These are phyloP conservation scores for Aspergillus caelatus DNA, from an alignment of 2,329 filamentous ascomycete species.

Conservation along the genomic window DNA sequence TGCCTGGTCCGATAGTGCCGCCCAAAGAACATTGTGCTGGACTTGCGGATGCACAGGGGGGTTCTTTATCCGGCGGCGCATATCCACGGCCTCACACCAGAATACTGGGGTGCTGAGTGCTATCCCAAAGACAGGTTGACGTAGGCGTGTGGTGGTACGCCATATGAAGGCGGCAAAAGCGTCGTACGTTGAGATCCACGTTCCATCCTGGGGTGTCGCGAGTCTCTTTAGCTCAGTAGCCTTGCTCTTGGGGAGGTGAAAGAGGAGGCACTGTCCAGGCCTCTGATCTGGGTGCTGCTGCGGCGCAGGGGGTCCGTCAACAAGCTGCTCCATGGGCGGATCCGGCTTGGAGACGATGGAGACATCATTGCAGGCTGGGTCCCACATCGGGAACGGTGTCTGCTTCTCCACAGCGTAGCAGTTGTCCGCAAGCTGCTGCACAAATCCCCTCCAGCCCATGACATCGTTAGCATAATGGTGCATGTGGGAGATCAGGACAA, in stretches of 20 bases:
- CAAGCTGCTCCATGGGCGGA: conserved; percentile 27
- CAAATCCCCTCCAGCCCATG: conserved; percentile 45
- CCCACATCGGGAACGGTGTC: conserved; percentile 38
- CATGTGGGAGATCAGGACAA: conserved; percentile 47
- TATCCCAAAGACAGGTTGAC: conserved; percentile 34
- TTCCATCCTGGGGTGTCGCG: conserved; percentile 36
- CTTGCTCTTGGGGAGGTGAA: conserved; percentile 51
- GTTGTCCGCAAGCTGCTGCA: conserved; percentile 48
- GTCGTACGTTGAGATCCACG: conserved; percentile 53
- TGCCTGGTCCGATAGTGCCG: conserved; percentile 24
- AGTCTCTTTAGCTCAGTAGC: conserved; percentile 43
- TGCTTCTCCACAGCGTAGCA: conserved; percentile 38
- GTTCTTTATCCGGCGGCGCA: conserved; percentile 36
- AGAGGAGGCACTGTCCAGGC: conserved; percentile 34
- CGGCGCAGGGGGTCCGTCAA: conserved; percentile 16
- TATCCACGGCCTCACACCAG: conserved; percentile 43
- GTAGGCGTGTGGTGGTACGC: conserved; percentile 39
- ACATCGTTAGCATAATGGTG: conserved; percentile 51
- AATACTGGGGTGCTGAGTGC: conserved; percentile 28
- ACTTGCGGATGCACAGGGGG: conserved; percentile 37
- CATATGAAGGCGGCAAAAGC: conserved; percentile 49
- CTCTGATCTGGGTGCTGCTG: conserved; percentile 17
- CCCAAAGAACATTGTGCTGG: conserved; percentile 41
- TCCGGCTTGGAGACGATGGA: conserved; percentile 36
- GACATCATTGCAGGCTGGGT: conserved; percentile 39